Conservation (phyloP, 768 basidiomycete genomes). For the Podaxis pistillaris region DNA sequence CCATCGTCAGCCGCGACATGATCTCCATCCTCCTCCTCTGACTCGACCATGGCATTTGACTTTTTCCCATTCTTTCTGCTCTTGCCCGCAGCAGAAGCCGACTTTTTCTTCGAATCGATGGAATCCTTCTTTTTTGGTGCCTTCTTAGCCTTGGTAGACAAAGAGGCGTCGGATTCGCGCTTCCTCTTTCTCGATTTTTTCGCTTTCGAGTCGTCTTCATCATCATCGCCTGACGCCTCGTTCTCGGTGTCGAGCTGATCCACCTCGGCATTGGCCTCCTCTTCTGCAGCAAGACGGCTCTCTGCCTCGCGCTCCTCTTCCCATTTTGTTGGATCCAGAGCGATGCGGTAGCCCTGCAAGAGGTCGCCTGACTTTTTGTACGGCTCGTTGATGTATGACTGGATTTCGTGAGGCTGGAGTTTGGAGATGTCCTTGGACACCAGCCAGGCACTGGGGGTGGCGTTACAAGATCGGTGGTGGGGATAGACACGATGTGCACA, state of each 20-base stretch:
- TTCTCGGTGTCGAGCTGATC: constrained; percentile 49
- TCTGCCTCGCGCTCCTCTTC: constrained; percentile 26
- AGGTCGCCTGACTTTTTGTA: constrained; percentile 78
- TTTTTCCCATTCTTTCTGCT: constrained; percentile 57
- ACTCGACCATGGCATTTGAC: constrained; percentile 58
- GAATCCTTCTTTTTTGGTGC: constrained; percentile 37
- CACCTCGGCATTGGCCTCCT: constrained; percentile 58
- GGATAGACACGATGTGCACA: constrained; percentile 34
- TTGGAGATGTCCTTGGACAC: constrained; percentile 77
- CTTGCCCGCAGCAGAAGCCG: constrained; percentile 27
- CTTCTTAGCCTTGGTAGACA: constrained; percentile 40
- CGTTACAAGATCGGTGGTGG: constrained; percentile 6
- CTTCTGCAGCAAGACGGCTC: constrained; percentile 26
- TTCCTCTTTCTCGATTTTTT: constrained; percentile 49
- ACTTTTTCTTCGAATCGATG: constrained; percentile 28
- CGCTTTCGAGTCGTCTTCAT: constrained; percentile 30
- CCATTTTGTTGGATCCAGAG: constrained; percentile 63
- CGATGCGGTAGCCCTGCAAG: constrained; percentile 70
- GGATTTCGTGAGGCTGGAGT: constrained; percentile 78
- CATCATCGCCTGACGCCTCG: constrained; percentile 4
- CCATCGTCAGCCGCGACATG: constrained; percentile 39
- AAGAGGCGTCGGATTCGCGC: constrained; percentile 47
- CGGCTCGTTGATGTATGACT: constrained; percentile 75
- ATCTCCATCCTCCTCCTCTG: constrained; percentile 57
- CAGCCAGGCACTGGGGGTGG: constrained; percentile 72